Percentiles rank a stretch among this genome's conserved stretches.
Evolutionary conservation across 2,329 filamentous ascomycete genomes (phyloP).

Genomic region (Pseudocercospora fijiensis): DNA sequence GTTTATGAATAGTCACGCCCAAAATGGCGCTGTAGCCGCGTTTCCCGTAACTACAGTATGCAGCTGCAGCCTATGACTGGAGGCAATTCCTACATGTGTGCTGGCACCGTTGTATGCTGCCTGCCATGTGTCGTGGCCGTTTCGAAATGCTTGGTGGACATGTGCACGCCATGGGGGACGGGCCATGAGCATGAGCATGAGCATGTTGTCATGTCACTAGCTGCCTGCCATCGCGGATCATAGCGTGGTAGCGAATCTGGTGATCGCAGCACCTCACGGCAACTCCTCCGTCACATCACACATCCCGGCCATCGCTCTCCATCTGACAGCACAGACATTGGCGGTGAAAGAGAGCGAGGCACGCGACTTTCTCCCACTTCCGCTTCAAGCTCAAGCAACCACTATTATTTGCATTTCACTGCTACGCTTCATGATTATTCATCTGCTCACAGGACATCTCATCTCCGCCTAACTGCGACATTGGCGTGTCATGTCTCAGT

Average conservation of each 20-base stretch:
- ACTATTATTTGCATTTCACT: background rate
- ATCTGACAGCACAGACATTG: background rate
- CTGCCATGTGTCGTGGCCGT: background rate
- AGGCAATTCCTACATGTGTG: background rate
- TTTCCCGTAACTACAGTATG: background rate
- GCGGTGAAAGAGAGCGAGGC: background rate
- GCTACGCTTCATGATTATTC: background rate
- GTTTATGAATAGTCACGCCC: too few relatives aligned
- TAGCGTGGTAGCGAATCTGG: background rate
- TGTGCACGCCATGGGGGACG: background rate
- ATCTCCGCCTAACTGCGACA: background rate
- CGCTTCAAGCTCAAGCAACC: background rate
- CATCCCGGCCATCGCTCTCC: background rate
- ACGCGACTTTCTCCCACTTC: background rate
- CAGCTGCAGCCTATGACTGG: background rate
- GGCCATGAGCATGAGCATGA: too few relatives aligned
- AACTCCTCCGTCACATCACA: background rate
- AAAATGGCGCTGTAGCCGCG: background rate
- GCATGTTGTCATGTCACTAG: constrained; percentile 2
- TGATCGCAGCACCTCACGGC: background rate
- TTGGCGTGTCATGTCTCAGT: background rate
- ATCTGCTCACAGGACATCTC: background rate
- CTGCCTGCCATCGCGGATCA: constrained; percentile 3
- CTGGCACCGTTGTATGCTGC: background rate
- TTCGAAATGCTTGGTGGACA: background rate